Evolutionary conservation across 768 basidiomycete species (phyloP), one percentile per base, ranked within the genome.

Genomic region (Pleurotus djamor): DNA sequence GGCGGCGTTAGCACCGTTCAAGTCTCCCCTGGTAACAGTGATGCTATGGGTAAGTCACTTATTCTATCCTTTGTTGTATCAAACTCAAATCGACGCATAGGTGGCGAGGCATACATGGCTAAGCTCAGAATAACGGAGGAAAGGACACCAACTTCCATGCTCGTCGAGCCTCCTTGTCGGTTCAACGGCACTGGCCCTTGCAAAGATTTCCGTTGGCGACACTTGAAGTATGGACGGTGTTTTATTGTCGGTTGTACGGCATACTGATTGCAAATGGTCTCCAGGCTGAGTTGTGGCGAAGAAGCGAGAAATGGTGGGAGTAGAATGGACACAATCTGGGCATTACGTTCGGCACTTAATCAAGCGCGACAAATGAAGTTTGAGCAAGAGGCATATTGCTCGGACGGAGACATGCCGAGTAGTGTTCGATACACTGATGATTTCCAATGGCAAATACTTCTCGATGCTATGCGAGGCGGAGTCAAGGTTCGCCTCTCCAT

Each of bases 1-100:
- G 94, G 94, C 9, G 96, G 96, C 12, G 88, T 96, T 36, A 96
- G 96, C 0, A 89, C 93, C 2, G 86, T 83, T 13, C 89, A 92
- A 64, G 78, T 96, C 43, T 74, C 95, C 3, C 91, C 94, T 7
- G 94, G 93, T 5, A 86, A 83, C 57, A 81, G 71, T 32, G 90
- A 92, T 72, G 85, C 83, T 43, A 90, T 93, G 51, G 91, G 91
- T 89, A 64, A 51, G 60, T 60, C 33, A 13, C 34, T 41, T 28
- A 28, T 28, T 28, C 21, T 28, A 37, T n/a, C n/a, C 34, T 21
- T 44, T 21, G 10, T 36, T 52, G 7, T 21, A 37, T 56, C 28
- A 56, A 12, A 45, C 32, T 41, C 21, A 21, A 17, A 14, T 49
- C 28, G 49, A 37, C 13, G 7, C 38, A 13, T 63, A 92, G 94